A percentile compares a stretch with the other conserved stretches of the same genome.
Evolutionary conservation across 73 alveolate genomes (phyloP).

Genomic region (Paramecium bursaria): DNA sequence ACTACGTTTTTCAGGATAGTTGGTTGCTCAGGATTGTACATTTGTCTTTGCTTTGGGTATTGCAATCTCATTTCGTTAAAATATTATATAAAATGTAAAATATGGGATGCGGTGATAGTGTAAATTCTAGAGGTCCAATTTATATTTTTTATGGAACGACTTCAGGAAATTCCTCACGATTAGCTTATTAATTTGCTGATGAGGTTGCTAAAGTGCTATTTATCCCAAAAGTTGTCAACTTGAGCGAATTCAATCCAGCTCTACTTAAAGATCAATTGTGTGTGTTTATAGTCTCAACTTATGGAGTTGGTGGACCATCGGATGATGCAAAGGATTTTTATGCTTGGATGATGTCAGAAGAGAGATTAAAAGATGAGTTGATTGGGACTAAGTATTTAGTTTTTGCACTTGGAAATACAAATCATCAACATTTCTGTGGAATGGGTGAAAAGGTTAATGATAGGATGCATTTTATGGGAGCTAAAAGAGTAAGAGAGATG

Average conservation of each 20-base stretch:
- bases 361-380: slow-evolving; percentile 3
- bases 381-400: slow-evolving; percentile 12
- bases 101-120: neutral
- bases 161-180: slow-evolving; percentile 63
- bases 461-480: slow-evolving; percentile 58
- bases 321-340: slow-evolving; percentile 64
- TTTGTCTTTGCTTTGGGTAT: no score
- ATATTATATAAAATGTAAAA: neutral
- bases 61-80: neutral
- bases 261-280: neutral
- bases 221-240: slow-evolving; percentile 63
- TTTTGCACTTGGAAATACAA: slow-evolving; percentile 65
- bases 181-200: slow-evolving; percentile 59
- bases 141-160: slow-evolving; percentile 65
- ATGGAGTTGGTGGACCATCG: slow-evolving; percentile 70
- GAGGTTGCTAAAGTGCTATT: slow-evolving; percentile 46
- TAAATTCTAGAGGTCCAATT: slow-evolving; percentile 58
- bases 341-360: slow-evolving; percentile 50
- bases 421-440: slow-evolving; percentile 67
- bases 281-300: slow-evolving; percentile 64
- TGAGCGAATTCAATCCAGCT: slow-evolving; percentile 64
- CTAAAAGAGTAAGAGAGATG: slow-evolving; percentile 46
- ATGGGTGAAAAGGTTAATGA: slow-evolving; percentile 61
- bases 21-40: no score
- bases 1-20: no score